Conservation (phyloP, 2,329 filamentous ascomycete genomes). For the Pyrenochaeta sp. region DNA sequence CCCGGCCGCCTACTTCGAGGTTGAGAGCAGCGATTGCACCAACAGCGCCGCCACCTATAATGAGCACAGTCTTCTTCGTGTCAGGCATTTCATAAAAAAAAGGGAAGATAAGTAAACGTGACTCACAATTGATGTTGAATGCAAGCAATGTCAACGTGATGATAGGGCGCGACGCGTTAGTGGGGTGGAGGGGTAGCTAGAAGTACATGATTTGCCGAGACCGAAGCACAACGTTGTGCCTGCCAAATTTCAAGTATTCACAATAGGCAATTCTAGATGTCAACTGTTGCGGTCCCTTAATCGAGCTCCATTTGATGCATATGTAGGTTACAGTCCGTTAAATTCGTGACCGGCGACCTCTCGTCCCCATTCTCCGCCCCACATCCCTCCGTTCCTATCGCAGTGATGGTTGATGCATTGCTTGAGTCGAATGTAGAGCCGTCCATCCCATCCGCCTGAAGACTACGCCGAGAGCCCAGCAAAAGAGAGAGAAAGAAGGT, state of each 20-base stretch:
- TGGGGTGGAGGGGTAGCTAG: conserved; percentile 35
- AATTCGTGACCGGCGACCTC: conserved; percentile 45
- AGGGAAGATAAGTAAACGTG: conserved; percentile 1
- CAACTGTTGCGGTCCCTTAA: conserved; percentile 39
- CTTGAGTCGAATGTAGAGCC: conserved; percentile 46
- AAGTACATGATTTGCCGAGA: conserved; percentile 13
- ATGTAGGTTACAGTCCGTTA: conserved; percentile 50
- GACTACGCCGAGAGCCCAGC: conserved; percentile 51
- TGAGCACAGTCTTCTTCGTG: conserved; percentile 53
- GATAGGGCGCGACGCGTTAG: conserved; percentile 24
- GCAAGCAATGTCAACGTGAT: conserved; percentile 3
- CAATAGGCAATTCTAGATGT: neutral
- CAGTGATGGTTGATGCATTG: conserved; percentile 35
- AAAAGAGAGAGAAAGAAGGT: conserved; percentile 53
- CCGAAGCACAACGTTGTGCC: neutral
- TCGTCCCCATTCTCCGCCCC: conserved; percentile 41
- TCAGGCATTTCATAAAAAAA: conserved; percentile 32
- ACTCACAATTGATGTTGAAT: neutral
- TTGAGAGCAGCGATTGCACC: conserved; percentile 66
- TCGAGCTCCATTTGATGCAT: conserved; percentile 52
- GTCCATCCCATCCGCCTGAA: conserved; percentile 46
- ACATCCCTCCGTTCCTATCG: conserved; percentile 35
- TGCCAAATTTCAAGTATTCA: conserved; percentile 3
- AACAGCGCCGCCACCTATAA: conserved; percentile 65
- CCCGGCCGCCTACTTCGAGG: conserved; percentile 60